Evolutionary conservation across 2,329 filamentous ascomycete species (phyloP).

Genomic region (Colletotrichum sidae): DNA sequence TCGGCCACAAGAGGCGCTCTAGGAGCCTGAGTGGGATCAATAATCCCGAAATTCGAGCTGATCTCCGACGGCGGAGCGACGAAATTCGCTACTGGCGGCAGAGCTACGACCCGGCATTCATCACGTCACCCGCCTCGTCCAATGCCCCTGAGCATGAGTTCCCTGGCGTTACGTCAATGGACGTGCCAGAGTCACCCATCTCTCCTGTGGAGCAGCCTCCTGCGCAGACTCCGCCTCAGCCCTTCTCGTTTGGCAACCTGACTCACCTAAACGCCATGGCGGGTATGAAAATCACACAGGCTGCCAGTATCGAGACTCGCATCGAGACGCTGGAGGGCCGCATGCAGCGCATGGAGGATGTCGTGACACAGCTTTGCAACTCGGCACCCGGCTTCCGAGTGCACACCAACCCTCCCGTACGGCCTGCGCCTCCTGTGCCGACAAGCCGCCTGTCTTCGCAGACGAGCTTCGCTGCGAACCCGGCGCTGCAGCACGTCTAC

Average conservation of each 20-base stretch:
- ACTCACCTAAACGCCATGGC: constrained; percentile 58
- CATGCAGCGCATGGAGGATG: constrained; percentile 64
- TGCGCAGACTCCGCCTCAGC: constrained; percentile 55
- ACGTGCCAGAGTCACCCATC: constrained; percentile 47
- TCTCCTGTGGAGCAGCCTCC: constrained; percentile 45
- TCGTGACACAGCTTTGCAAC: constrained; percentile 63
- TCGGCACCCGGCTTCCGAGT: constrained; percentile 54
- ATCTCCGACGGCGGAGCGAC: constrained; percentile 65
- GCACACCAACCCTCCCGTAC: constrained; percentile 44
- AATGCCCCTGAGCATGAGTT: constrained; percentile 53
- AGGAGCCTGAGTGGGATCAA: constrained; percentile 62
- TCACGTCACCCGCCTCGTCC: constrained; percentile 63
- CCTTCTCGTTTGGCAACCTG: constrained; percentile 66
- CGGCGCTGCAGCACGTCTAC: constrained; percentile 45
- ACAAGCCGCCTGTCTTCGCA: constrained; percentile 41
- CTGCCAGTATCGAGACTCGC: constrained; percentile 64
- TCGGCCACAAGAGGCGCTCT: constrained; percentile 64
- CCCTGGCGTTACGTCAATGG: constrained; percentile 42
- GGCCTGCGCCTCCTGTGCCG: constrained; percentile 42
- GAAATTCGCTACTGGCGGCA: constrained; percentile 74
- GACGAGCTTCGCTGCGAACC: constrained; percentile 43
- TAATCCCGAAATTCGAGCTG: constrained; percentile 20
- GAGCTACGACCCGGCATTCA: constrained; percentile 64
- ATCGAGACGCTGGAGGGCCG: constrained; percentile 63
- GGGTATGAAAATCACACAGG: constrained; percentile 69